Evolutionary conservation across 495 filamentous ascomycete species (phyloP).

Genomic region (Cudoniella acicularis): DNA sequence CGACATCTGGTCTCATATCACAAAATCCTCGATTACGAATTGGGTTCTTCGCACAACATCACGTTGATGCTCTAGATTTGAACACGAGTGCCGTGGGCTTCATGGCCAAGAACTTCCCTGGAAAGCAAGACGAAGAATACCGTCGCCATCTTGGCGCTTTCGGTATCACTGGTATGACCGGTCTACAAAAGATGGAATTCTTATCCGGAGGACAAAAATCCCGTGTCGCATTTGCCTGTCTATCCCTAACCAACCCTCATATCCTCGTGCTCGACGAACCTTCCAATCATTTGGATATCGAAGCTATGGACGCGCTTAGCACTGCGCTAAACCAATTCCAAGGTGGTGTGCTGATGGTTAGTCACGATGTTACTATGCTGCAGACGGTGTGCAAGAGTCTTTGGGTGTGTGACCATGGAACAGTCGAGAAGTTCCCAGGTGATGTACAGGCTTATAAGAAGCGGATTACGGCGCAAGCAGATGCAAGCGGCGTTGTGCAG

Average conservation of each 20-base stretch:
- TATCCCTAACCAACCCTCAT: conserved; percentile 89
- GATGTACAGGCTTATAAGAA: conserved; percentile 98
- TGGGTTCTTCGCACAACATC: conserved; percentile 98
- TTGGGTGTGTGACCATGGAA: conserved; percentile 96
- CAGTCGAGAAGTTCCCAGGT: conserved; percentile 93
- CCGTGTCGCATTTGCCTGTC: conserved; percentile 92
- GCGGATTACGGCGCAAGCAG: conserved; percentile 86
- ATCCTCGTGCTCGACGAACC: conserved; percentile 98
- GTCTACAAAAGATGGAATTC: conserved; percentile 91
- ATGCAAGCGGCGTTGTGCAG: conserved; percentile 77
- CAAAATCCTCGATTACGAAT: conserved; percentile 82
- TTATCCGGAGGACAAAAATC: conserved; percentile 98
- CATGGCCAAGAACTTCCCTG: conserved; percentile 89
- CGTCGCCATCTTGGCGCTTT: conserved; percentile 93
- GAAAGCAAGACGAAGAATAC: conserved; percentile 94
- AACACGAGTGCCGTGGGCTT: conserved; percentile 85
- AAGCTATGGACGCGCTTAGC: conserved; percentile 95
- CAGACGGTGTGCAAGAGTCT: conserved; percentile 90
- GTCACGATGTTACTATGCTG: conserved; percentile 98
- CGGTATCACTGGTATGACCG: conserved; percentile 96
- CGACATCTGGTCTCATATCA: conserved; percentile 78
- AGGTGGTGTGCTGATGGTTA: conserved; percentile 97
- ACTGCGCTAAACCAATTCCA: conserved; percentile 81
- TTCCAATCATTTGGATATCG: conserved; percentile 97
- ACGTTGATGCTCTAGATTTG: conserved; percentile 94